Percentiles rank a stretch among this genome's conserved stretches.
Evolutionary conservation across 1,284 basidiomycete species (phyloP).

Genomic region (Irpex sp.): DNA sequence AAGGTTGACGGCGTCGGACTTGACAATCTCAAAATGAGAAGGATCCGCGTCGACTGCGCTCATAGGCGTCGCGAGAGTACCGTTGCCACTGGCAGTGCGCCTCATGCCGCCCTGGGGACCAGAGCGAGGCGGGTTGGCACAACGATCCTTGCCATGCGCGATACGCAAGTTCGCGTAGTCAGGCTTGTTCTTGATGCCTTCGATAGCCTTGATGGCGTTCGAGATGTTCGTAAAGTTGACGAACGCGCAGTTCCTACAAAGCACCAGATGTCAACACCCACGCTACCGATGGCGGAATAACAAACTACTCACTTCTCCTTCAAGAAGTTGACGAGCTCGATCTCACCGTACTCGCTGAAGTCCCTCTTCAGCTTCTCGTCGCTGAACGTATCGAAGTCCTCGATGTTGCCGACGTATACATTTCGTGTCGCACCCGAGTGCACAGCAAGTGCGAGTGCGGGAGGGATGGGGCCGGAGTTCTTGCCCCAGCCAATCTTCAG

Average conservation of each 20-base stretch:
- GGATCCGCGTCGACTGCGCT: slow-evolving; percentile 25
- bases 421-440: slow-evolving; percentile 91
- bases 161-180: slow-evolving; percentile 83
- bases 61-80: slow-evolving; percentile 25
- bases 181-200: slow-evolving; percentile 82
- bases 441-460: slow-evolving; percentile 80
- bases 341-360: slow-evolving; percentile 91
- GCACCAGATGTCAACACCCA: not conserved
- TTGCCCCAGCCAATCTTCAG: slow-evolving; percentile 96
- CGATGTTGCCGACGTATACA: slow-evolving; percentile 91
- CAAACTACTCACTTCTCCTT: slow-evolving; percentile 76
- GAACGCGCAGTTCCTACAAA: slow-evolving; percentile 82
- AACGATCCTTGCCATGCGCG: slow-evolving; percentile 92
- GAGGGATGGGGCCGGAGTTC: slow-evolving; percentile 80
- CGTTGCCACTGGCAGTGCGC: slow-evolving; percentile 39
- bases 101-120: slow-evolving; percentile 64
- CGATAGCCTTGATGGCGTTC: slow-evolving; percentile 94
- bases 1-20: slow-evolving; percentile 15
- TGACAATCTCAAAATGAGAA: slow-evolving; percentile 16
- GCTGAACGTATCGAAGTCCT: slow-evolving; percentile 86
- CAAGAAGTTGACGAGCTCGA: slow-evolving; percentile 93
- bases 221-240: slow-evolving; percentile 93
- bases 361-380: slow-evolving; percentile 86
- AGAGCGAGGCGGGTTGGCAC: slow-evolving; percentile 85
- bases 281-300: not conserved